These are phyloP conservation scores for Sinapis alba DNA, from an alignment of 441 rosid species.

Conservation along the genomic window DNA sequence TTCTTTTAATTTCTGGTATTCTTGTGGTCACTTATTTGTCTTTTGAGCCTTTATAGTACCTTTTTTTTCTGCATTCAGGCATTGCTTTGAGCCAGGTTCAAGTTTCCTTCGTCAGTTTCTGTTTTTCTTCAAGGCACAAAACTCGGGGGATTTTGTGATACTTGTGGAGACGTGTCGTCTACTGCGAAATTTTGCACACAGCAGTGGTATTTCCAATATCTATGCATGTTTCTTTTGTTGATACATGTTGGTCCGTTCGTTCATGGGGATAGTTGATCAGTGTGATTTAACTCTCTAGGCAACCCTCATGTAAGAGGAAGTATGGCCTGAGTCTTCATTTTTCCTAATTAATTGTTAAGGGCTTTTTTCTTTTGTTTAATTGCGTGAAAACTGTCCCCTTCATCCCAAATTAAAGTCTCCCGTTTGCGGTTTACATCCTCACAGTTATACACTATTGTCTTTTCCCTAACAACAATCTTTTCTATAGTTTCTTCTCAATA, in stretches of 20 bases:
- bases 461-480: neutral
- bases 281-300: constrained; percentile 20
- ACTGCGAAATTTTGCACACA: constrained; percentile 57
- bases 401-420: neutral
- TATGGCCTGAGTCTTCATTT: constrained; percentile 28
- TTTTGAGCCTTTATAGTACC: constrained; percentile 14
- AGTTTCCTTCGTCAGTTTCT: constrained; percentile 73
- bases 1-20: neutral
- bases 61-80: constrained; percentile 51
- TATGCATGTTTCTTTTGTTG: constrained; percentile 26
- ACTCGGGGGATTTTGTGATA: constrained; percentile 55
- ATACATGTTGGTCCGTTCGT: constrained; percentile 13
- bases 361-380: neutral
- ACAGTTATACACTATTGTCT: neutral
- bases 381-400: constrained; percentile 11
- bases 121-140: constrained; percentile 69
- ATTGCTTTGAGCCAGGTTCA: constrained; percentile 85
- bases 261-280: constrained; percentile 27
- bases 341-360: constrained; percentile 11
- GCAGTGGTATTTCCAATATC: constrained; percentile 53
- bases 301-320: constrained; percentile 23
- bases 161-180: constrained; percentile 73
- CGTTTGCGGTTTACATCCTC: constrained; percentile 5
- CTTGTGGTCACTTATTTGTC: neutral
- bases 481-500: constrained; percentile 13